Conservation (phyloP, 1,284 basidiomycete genomes). For the Gymnopus androsaceus region DNA sequence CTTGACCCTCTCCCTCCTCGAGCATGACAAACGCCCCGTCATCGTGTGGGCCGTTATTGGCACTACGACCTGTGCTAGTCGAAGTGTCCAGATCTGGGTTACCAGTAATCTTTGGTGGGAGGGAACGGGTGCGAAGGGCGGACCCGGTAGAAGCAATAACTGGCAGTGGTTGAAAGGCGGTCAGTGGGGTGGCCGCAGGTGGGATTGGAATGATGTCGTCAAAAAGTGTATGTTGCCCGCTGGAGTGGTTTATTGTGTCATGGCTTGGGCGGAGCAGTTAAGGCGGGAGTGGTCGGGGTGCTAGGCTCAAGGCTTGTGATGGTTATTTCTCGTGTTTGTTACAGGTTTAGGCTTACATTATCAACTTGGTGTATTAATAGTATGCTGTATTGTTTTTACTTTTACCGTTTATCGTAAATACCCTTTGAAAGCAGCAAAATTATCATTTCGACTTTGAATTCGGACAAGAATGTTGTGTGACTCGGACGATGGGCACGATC, state of each 20-base stretch:
- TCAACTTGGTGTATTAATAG: no score
- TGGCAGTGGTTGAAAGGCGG: conserved; percentile 45
- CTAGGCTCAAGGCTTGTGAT: no score
- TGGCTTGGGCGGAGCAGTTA: conserved; percentile 68
- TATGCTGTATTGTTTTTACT: no score
- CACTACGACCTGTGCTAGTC: conserved; percentile 74
- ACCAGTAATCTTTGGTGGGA: conserved; percentile 72
- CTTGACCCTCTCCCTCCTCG: conserved; percentile 68
- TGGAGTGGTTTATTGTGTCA: conserved; percentile 71
- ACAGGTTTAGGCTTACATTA: no score
- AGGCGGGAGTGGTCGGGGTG: conserved; percentile 42
- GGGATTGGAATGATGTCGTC: conserved; percentile 76
- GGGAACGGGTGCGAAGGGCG: conserved; percentile 20
- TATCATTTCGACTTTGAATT: no score
- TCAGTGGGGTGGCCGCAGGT: conserved; percentile 57
- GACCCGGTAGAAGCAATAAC: conserved; percentile 20
- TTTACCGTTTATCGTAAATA: no score
- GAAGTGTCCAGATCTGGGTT: conserved; percentile 83
- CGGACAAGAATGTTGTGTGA: no score
- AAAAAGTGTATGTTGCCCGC: conserved; percentile 70
- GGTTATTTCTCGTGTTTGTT: no score
- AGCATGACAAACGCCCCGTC: conserved; percentile 63
- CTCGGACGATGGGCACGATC: no score
- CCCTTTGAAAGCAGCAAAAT: no score
- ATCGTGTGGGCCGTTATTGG: conserved; percentile 81